Conservation (phyloP, 208 protist species). For the Acanthamoeba royreba region DNA sequence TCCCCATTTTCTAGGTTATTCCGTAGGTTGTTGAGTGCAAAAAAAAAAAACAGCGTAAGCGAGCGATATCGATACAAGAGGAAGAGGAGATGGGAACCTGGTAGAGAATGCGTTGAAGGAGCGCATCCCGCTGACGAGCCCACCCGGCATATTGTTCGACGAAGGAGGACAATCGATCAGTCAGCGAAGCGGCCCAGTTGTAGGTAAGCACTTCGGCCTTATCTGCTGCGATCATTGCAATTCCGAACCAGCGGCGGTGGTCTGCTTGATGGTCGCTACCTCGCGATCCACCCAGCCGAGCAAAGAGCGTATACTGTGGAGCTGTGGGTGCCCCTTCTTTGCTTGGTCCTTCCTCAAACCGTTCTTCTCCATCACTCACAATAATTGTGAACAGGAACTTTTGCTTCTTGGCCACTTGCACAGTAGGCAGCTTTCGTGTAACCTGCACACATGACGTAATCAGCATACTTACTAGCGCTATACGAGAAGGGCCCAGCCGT, state of each 20-base stretch:
- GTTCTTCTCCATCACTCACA: background rate
- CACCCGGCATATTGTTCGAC: slow-evolving; percentile 3
- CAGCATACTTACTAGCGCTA: too few relatives aligned
- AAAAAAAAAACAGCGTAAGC: too few relatives aligned
- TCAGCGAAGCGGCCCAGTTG: slow-evolving; percentile 30
- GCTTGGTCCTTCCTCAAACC: background rate
- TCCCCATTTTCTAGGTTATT: slow-evolving; percentile 2
- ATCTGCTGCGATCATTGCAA: background rate
- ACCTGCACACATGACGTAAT: background rate
- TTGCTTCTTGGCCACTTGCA: background rate
- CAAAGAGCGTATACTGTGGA: background rate
- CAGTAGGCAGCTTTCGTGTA: background rate
- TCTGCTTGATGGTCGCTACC: background rate
- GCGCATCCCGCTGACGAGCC: background rate
- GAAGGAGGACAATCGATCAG: slow-evolving; percentile 3
- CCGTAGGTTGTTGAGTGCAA: too few relatives aligned
- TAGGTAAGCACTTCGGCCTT: background rate
- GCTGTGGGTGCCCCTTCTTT: background rate
- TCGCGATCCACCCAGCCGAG: background rate
- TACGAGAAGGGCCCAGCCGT: background rate
- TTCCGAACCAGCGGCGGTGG: background rate
- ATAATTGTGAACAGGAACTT: slow-evolving; percentile 26
- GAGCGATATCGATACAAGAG: too few relatives aligned
- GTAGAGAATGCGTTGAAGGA: background rate
- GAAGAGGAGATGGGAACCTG: background rate